These are phyloP conservation scores for Neoboletus subvelutipes DNA, from an alignment of 768 basidiomycete genomes.

Conservation along the genomic window DNA sequence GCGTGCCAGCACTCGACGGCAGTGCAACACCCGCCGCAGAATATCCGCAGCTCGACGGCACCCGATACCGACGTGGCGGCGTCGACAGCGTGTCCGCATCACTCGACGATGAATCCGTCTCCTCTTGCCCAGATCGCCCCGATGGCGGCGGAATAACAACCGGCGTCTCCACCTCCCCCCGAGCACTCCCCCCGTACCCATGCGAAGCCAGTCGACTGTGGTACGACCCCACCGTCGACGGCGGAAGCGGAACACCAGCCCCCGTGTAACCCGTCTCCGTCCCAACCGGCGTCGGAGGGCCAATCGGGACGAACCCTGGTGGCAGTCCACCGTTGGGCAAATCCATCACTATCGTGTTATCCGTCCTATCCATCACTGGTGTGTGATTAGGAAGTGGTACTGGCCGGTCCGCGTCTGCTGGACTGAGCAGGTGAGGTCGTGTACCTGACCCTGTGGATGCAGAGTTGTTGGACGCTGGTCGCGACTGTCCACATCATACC, in stretches of 20 bases:
- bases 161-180: constrained; percentile 4
- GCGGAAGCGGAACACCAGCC: constrained; percentile 32
- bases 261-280: constrained; percentile 24
- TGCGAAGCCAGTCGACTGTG: constrained; percentile 24
- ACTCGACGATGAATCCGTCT: constrained; percentile 33
- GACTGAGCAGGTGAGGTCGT: constrained; percentile 35
- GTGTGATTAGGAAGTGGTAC: constrained; percentile 30
- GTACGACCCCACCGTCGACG: constrained; percentile 28
- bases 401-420: constrained; percentile 40
- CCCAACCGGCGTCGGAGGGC: constrained; percentile 17
- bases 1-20: constrained; percentile 17
- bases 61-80: constrained; percentile 26
- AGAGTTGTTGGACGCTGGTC: constrained; percentile 39
- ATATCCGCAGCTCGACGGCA: constrained; percentile 20
- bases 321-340: constrained; percentile 33
- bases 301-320: constrained; percentile 37
- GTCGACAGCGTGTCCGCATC: constrained; percentile 38
- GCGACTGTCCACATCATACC: constrained; percentile 30
- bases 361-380: constrained; percentile 1
- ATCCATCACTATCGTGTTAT: constrained; percentile 23
- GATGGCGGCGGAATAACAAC: constrained; percentile 33
- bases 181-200: constrained; percentile 5
- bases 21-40: constrained; percentile 14
- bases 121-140: constrained; percentile 12
- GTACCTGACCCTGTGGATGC: constrained; percentile 23